Evolutionary conservation across 805 yeast species (phyloP).

Genomic region (Starmera amethionina): DNA sequence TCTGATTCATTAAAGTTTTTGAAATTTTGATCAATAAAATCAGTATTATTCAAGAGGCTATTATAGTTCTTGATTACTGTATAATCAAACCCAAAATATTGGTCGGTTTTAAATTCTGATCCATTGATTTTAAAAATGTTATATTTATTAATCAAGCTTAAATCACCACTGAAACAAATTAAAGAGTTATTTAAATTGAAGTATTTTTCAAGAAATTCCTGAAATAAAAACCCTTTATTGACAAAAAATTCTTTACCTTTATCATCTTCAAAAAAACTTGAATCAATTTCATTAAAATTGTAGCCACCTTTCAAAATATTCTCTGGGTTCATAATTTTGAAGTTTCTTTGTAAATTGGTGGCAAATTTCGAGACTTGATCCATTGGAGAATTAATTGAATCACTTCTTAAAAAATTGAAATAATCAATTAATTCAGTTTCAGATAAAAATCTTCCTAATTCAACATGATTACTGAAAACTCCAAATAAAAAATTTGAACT

Average conservation of each 20-base stretch:
- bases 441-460: conserved; percentile 31
- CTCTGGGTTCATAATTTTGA: conserved; percentile 19
- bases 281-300: conserved; percentile 19
- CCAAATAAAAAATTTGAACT: conserved; percentile 14
- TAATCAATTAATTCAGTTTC: conserved; percentile 39
- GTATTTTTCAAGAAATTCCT: conserved; percentile 14
- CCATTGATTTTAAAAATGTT: background rate
- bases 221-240: conserved; percentile 26
- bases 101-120: conserved; percentile 20
- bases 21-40: background rate
- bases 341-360: conserved; percentile 27
- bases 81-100: conserved; percentile 36
- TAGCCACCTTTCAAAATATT: conserved; percentile 36
- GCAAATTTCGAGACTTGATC: conserved; percentile 38
- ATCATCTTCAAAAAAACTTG: conserved; percentile 22
- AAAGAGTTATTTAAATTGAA: conserved; percentile 22
- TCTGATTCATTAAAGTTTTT: background rate
- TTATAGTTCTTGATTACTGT: conserved; percentile 7
- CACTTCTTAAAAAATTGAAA: conserved; percentile 35
- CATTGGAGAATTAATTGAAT: conserved; percentile 27
- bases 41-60: background rate
- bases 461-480: conserved; percentile 10
- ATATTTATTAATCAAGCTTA: conserved; percentile 18
- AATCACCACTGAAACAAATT: conserved; percentile 17
- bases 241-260: conserved; percentile 34